Conservation (phyloP, 352 stramenopile species). For the Pythium aphanidermatum region DNA sequence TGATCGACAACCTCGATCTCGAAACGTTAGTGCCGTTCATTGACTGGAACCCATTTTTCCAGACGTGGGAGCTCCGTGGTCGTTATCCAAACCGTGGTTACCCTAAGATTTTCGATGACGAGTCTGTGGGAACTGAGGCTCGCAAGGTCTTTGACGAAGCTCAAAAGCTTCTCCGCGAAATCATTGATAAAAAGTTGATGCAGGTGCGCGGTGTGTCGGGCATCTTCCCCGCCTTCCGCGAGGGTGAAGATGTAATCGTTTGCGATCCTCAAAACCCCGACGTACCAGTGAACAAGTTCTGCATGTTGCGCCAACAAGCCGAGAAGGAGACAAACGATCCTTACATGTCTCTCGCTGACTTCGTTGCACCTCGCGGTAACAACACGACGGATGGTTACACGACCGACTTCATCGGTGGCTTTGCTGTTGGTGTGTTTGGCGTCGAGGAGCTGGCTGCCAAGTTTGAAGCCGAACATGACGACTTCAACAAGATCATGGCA, state of each 20-base stretch:
- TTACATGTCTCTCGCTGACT: conserved; percentile 94
- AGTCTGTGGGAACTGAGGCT: conserved; percentile 91
- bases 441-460: conserved; percentile 90
- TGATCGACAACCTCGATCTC: conserved; percentile 85
- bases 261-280: conserved; percentile 82
- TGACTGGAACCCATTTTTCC: conserved; percentile 99
- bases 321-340: conserved; percentile 95
- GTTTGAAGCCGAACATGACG: conserved; percentile 93
- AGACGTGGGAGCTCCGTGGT: conserved; percentile 96
- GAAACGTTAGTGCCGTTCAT: conserved; percentile 94
- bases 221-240: conserved; percentile 92
- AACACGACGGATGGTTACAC: conserved; percentile 1
- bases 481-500: conserved; percentile 98
- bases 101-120: conserved; percentile 98
- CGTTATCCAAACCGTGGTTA: conserved; percentile 98
- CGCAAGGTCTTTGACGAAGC: conserved; percentile 97
- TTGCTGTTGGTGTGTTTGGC: conserved; percentile 95
- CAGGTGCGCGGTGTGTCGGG: conserved; percentile 90
- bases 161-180: conserved; percentile 91
- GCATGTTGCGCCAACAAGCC: conserved; percentile 96
- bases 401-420: conserved; percentile 91
- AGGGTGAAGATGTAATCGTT: conserved; percentile 93
- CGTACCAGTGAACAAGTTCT: conserved; percentile 88
- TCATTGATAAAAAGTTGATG: conserved; percentile 91
- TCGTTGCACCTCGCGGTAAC: conserved; percentile 75